Evolutionary conservation across 2,329 filamentous ascomycete genomes (phyloP).

Genomic region (Alternaria ethzedia): DNA sequence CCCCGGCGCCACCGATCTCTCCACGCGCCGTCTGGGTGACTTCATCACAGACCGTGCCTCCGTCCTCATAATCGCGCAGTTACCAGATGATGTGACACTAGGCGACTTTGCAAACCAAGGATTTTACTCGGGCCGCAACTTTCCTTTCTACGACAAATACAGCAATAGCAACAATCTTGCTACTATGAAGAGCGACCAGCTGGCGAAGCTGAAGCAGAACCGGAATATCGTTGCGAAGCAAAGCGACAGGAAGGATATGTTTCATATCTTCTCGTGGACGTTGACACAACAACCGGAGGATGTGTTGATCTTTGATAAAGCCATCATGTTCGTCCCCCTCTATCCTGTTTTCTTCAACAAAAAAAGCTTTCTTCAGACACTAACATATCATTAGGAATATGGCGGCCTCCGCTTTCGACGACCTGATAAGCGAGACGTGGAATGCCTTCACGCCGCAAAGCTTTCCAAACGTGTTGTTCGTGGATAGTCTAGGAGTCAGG

Average conservation of each 20-base stretch:
- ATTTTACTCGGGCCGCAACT: constrained; percentile 42
- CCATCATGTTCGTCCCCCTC: constrained; percentile 30
- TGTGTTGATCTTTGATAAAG: constrained; percentile 40
- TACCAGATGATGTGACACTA: constrained; percentile 36
- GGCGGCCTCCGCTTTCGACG: constrained; percentile 37
- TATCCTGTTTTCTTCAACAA: background rate
- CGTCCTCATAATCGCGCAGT: constrained; percentile 46
- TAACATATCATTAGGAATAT: constrained; percentile 24
- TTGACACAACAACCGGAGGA: constrained; percentile 45
- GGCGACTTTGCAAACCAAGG: constrained; percentile 42
- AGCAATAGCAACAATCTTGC: constrained; percentile 42
- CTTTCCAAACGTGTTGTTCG: constrained; percentile 47
- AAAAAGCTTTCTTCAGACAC: background rate
- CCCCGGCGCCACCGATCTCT: constrained; percentile 38
- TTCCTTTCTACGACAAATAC: constrained; percentile 46
- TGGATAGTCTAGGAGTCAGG: constrained; percentile 42
- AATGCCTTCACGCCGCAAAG: constrained; percentile 42
- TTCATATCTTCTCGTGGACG: constrained; percentile 48
- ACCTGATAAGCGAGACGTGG: constrained; percentile 41
- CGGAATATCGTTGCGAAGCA: constrained; percentile 35
- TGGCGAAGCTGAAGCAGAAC: constrained; percentile 44
- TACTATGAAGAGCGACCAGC: constrained; percentile 47
- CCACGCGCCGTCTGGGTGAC: constrained; percentile 40
- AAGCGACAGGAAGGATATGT: constrained; percentile 34
- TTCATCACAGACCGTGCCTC: constrained; percentile 48